Evolutionary conservation across 352 stramenopile genomes (phyloP), one percentile per base, ranked within the genome.

Genomic region (Globisporangium canariense): DNA sequence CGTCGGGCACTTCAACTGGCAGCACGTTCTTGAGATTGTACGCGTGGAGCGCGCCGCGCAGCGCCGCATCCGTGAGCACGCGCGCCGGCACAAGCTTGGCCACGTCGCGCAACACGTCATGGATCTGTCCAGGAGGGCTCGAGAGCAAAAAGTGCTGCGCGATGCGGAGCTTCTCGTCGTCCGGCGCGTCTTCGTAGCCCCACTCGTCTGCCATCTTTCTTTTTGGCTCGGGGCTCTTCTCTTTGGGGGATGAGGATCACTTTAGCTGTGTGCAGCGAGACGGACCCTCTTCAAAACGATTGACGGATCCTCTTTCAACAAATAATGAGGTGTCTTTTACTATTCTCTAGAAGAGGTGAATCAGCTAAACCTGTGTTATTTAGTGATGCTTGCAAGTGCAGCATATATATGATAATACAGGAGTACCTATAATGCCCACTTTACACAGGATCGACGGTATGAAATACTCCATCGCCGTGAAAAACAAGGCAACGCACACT

Each of bases 101-200:
- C 25, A 96, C 81, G 69, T 97, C 89, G 66, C 77, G 77, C 55
- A 92, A 66, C 58, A 97, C 88, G 55, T 97, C 86, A 57, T 95
- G 77, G 60, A 97, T 75, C 77, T 98, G 86, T 16, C 92, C 91
- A 0, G 93, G 91, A 4, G 90, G 91, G 65, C 81, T 95, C 13
- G 89, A 90, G n/a, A 97, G 73, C 61, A 98, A 68, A 55, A 97
- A 94, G 41, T 89, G 86, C 78, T 96, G 84, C 58, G 89, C 86
- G 61, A 97, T 93, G 61, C 83, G 76, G 51, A 97, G 75, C 82
- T 97, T 96, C 76, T 97, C 90, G 64, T 96, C 83, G 67, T 94
- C 84, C 49, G 84, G 75, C 25, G 92, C 83, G 60, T 88, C 83
- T 53, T 87, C 83, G 68, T 83, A 82, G 43, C 69, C 69, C 70